Percentiles rank a stretch among this genome's conserved stretches.
Conservation (phyloP, 139 green algal genomes). For the Micractinium sp. region DNA sequence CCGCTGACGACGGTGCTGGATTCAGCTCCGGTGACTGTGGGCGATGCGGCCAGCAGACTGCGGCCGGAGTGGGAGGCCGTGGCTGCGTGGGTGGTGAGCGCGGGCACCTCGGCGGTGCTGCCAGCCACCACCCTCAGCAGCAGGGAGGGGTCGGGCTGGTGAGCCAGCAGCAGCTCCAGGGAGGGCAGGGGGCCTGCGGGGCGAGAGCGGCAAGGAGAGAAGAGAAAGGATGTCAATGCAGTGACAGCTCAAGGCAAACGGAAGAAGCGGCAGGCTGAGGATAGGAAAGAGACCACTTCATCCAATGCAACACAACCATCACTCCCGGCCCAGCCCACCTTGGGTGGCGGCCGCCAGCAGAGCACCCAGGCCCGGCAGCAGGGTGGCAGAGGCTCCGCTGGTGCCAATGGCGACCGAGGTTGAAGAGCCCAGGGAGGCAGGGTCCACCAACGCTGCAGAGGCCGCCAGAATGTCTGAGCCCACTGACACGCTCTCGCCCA, state of each 20-base stretch:
- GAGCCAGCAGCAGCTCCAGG: constrained; percentile 9
- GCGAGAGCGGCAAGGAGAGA: neutral
- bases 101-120: neutral
- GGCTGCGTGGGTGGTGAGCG: neutral
- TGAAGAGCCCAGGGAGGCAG: neutral
- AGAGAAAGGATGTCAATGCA: neutral
- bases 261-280: neutral
- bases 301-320: neutral
- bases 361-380: neutral
- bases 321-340: neutral
- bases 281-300: neutral
- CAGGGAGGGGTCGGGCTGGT: neutral
- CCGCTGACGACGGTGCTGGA: neutral
- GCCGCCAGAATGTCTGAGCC: neutral
- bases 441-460: neutral
- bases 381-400: neutral
- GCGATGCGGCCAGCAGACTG: neutral
- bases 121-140: neutral
- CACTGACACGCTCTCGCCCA: neutral
- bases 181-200: neutral
- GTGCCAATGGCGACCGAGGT: neutral
- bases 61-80: neutral
- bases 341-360: neutral
- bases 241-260: neutral
- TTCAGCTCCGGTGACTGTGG: neutral